Percentiles rank a stretch among this genome's conserved stretches.
These are phyloP conservation scores for Agaricales sp. DNA, from an alignment of 1,284 basidiomycete species.

Conservation along the genomic window DNA sequence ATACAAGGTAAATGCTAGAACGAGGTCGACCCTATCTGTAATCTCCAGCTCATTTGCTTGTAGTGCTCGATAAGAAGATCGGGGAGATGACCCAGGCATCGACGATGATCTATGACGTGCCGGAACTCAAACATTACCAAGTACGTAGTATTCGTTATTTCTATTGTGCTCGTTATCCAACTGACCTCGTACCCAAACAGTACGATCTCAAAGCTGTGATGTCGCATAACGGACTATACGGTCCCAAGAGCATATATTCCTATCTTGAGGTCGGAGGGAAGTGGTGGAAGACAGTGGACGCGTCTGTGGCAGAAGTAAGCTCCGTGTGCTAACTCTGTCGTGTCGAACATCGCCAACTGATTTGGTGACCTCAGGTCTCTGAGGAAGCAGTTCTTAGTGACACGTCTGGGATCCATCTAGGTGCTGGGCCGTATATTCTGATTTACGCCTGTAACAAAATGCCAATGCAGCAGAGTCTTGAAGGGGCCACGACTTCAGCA, in stretches of 20 bases:
- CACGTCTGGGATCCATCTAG: conserved; percentile 54
- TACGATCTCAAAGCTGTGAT: conserved; percentile 70
- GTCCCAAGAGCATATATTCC: conserved; percentile 63
- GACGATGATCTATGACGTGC: conserved; percentile 40
- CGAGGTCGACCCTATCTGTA: conserved; percentile 11
- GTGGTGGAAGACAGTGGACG: conserved; percentile 78
- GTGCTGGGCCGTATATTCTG: conserved; percentile 64
- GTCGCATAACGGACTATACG: conserved; percentile 63
- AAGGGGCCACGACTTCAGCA: not conserved
- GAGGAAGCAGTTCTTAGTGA: conserved; percentile 61
- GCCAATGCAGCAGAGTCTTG: conserved; percentile 12
- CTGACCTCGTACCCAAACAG: too few species aligned
- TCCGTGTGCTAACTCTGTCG: not conserved
- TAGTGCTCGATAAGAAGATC: conserved; percentile 29
- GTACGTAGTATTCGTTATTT: conserved; percentile 26
- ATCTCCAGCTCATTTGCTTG: not conserved
- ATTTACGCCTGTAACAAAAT: conserved; percentile 49
- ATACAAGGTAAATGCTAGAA: conserved; percentile 51
- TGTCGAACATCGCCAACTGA: not conserved
- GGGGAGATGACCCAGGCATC: conserved; percentile 31
- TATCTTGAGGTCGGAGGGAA: conserved; percentile 51
- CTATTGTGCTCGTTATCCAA: not conserved
- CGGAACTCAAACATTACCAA: conserved; percentile 48
- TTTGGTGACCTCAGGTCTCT: conserved; percentile 36
- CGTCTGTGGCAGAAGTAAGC: conserved; percentile 50